Percentiles rank a stretch among this genome's conserved stretches.
Evolutionary conservation across 2,329 filamentous ascomycete genomes (phyloP).

Genomic region (Colletotrichum tanaceti): DNA sequence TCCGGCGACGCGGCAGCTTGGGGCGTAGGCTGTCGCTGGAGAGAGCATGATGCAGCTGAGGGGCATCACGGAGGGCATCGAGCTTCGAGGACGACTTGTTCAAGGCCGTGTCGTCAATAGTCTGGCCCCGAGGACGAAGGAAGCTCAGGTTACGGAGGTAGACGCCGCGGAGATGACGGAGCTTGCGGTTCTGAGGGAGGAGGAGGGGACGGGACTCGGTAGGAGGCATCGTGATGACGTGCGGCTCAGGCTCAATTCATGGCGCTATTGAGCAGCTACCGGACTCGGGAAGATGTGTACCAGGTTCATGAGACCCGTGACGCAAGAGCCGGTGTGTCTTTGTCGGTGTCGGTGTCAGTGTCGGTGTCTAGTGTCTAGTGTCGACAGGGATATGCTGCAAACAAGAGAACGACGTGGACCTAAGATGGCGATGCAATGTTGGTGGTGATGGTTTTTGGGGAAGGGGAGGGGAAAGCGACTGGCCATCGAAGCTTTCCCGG

Average conservation of each 20-base stretch:
- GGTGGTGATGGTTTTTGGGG: not conserved
- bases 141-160: constrained; percentile 88
- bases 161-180: constrained; percentile 88
- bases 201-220: constrained; percentile 59
- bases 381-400: constrained; percentile 12
- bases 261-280: constrained; percentile 10
- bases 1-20: constrained; percentile 58
- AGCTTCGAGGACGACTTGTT: constrained; percentile 77
- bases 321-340: not conserved
- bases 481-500: not conserved
- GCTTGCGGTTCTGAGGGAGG: constrained; percentile 81
- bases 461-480: not conserved
- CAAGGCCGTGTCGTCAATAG: constrained; percentile 81
- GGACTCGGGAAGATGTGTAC: not conserved
- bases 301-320: constrained; percentile 3
- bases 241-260: constrained; percentile 39
- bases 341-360: too few species aligned
- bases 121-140: constrained; percentile 64
- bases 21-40: constrained; percentile 64
- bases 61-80: constrained; percentile 59
- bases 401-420: constrained; percentile 9
- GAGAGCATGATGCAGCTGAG: constrained; percentile 65
- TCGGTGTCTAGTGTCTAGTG: too few species aligned
- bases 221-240: constrained; percentile 38
- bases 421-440: constrained; percentile 8